Evolutionary conservation across 208 protist genomes (phyloP).

Genomic region (Endotrypanum monterogeii): DNA sequence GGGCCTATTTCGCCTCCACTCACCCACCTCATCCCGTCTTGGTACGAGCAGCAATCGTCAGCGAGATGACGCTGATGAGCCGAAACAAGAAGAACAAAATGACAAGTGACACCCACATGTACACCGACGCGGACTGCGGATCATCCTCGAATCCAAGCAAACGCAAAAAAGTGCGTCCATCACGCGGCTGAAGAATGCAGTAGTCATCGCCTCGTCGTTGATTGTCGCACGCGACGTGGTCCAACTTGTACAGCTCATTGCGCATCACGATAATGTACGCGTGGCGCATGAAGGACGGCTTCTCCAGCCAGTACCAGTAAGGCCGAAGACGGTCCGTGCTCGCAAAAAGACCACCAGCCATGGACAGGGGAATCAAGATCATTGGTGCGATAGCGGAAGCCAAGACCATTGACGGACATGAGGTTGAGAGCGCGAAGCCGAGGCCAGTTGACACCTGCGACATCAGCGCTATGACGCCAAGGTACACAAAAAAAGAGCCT

Average conservation of each 20-base stretch:
- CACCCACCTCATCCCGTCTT: neutral
- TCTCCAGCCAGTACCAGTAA: conserved; percentile 86
- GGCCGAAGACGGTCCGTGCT: conserved; percentile 62
- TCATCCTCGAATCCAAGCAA: conserved; percentile 58
- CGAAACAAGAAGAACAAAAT: conserved; percentile 55
- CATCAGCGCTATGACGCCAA: conserved; percentile 45
- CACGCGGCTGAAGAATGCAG: conserved; percentile 48
- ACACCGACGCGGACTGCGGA: conserved; percentile 42
- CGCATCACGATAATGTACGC: conserved; percentile 60
- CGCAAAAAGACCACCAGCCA: conserved; percentile 70
- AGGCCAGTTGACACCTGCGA: conserved; percentile 51
- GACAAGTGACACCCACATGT: conserved; percentile 69
- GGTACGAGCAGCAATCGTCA: conserved; percentile 34
- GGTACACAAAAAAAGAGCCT: conserved; percentile 69
- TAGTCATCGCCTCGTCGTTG: conserved; percentile 42
- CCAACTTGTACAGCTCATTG: conserved; percentile 67
- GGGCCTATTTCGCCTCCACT: neutral
- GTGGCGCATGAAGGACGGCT: conserved; percentile 72
- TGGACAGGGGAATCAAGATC: conserved; percentile 59
- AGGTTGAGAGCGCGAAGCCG: conserved; percentile 64
- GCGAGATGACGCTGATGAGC: conserved; percentile 35
- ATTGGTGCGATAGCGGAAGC: conserved; percentile 55
- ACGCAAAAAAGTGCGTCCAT: conserved; percentile 53
- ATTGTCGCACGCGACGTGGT: conserved; percentile 55
- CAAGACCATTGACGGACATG: conserved; percentile 34